phyloP scores from a whole-genome alignment of 2,329 filamentous ascomycete species.

The Apiospora kogelbergensis region DNA sequence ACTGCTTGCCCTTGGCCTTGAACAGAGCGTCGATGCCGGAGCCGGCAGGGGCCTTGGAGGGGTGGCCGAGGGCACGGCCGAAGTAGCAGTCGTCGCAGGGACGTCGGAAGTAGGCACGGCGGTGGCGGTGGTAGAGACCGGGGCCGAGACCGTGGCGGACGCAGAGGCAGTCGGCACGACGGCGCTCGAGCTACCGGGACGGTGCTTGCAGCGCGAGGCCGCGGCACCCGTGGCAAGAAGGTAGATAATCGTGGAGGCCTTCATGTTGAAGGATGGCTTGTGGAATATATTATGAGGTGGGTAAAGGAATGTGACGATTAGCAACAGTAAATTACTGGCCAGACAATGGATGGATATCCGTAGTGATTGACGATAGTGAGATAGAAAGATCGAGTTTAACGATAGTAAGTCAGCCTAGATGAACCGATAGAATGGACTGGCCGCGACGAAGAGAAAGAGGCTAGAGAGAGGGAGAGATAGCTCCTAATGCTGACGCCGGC shows the following conservation, averaged over 20 bases:
- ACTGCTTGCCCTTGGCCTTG: slow-evolving; percentile 24
- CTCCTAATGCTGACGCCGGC: neutral
- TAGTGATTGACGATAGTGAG: neutral
- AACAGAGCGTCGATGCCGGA: slow-evolving; percentile 21
- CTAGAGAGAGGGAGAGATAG: neutral
- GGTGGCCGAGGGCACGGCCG: slow-evolving; percentile 6
- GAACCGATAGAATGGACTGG: neutral
- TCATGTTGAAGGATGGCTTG: slow-evolving; percentile 13
- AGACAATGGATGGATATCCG: neutral
- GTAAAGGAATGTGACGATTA: neutral
- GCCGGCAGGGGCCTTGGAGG: neutral
- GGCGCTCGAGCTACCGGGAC: slow-evolving; percentile 6
- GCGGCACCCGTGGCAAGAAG: slow-evolving; percentile 20
- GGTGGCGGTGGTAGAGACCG: neutral
- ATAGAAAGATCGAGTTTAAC: neutral
- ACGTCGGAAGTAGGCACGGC: slow-evolving; percentile 11
- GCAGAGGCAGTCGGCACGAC: slow-evolving; percentile 9
- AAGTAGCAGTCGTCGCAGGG: neutral
- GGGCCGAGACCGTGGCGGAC: neutral
- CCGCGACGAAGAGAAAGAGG: neutral
- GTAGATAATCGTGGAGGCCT: slow-evolving; percentile 18
- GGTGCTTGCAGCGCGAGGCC: slow-evolving; percentile 17
- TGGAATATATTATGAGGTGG: neutral
- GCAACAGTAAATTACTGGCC: neutral
- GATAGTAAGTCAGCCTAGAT: neutral